Base-by-base conservation (phyloP, 2,329 filamentous ascomycete genomes). In the Ophidiomyces ophidiicola region DNA sequence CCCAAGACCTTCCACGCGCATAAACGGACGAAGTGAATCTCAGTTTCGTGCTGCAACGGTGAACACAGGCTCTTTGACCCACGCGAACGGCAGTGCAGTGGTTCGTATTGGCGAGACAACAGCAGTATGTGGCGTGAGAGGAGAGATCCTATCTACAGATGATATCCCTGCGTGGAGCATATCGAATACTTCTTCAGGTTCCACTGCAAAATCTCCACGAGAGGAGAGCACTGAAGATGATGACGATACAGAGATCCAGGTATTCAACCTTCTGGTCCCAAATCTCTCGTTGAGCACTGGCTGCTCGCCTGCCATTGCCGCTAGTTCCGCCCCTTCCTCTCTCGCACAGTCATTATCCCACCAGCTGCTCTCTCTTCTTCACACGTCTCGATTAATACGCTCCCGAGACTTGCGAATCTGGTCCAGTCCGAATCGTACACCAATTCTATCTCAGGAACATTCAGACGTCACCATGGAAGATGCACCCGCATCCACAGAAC, bases 281-380 rank as follows among this genome's bases (percentile, higher is more conserved):
- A 98, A 98, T 55, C 75, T 98, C 40, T 90, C 94, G 56, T 67
- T 98, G 21, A 81, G 80, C 23, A 98, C 90, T 1, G 90, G 90
- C 24, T 92, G 82, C 55, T 82, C 86, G 5, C 87, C 88, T 2
- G 73, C 80, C 15, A 85, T 88, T 50, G 69, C 94, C 12, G 86
- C 90, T 0, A 86, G 87, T 32, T 80, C 80, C 6, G 80, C 90
- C 15, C 90, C 85, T 1, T 79, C 75, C 4, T 72, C 78, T 0
- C 69, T 86, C 23, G 87, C 86, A 2, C 90, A 98, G 63, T 82
- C 81, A 3, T 68, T 98, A 20, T 85, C 82, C 48, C 85, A 87
- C 44, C 71, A 85, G 40, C 66, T 94, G 26, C 79, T 82, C 50
- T 78, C 78, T 1, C 68, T 93, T 30, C 68, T 94, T 31, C 80